phyloP scores from a whole-genome alignment of 441 rosid species.

The Brassica balearica region DNA sequence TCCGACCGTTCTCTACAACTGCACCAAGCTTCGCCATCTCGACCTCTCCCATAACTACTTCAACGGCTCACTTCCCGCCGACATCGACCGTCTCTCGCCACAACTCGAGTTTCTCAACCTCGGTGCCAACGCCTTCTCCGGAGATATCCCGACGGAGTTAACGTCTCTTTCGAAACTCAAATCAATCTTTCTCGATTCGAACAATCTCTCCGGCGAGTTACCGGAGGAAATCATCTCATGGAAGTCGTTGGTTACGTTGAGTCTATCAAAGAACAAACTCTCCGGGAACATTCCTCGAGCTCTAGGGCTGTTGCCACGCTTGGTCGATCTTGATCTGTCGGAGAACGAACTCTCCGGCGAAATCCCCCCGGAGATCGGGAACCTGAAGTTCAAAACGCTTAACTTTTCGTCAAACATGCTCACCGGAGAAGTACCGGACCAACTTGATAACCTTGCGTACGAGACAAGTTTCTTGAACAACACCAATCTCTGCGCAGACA shows the following conservation, averaged over 20 bases:
- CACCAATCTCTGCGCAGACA: constrained; percentile 61
- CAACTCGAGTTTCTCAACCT: constrained; percentile 56
- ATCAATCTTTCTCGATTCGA: constrained; percentile 59
- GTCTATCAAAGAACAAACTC: constrained; percentile 66
- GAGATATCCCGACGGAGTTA: constrained; percentile 61
- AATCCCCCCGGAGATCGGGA: constrained; percentile 69
- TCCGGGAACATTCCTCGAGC: constrained; percentile 74
- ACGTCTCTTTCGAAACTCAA: constrained; percentile 59
- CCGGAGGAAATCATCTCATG: constrained; percentile 74
- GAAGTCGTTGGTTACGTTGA: constrained; percentile 54
- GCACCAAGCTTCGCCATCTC: constrained; percentile 59
- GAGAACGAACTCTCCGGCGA: constrained; percentile 70
- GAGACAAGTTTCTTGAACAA: constrained; percentile 76
- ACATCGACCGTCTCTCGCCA: constrained; percentile 54
- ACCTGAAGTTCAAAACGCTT: constrained; percentile 51
- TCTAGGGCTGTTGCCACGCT: constrained; percentile 61
- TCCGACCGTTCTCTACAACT: constrained; percentile 62
- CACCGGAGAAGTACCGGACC: constrained; percentile 67
- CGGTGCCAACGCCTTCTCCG: constrained; percentile 61
- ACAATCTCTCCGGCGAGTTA: constrained; percentile 67
- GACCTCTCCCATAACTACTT: constrained; percentile 76
- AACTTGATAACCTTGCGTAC: constrained; percentile 62
- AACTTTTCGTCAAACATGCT: constrained; percentile 78
- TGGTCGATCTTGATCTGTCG: constrained; percentile 68
- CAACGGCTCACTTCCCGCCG: constrained; percentile 71